A percentile compares a stretch with the other conserved stretches of the same genome.
Evolutionary conservation across 805 yeast species (phyloP).

Genomic region (Sugiyamaella qingdaonensis): DNA sequence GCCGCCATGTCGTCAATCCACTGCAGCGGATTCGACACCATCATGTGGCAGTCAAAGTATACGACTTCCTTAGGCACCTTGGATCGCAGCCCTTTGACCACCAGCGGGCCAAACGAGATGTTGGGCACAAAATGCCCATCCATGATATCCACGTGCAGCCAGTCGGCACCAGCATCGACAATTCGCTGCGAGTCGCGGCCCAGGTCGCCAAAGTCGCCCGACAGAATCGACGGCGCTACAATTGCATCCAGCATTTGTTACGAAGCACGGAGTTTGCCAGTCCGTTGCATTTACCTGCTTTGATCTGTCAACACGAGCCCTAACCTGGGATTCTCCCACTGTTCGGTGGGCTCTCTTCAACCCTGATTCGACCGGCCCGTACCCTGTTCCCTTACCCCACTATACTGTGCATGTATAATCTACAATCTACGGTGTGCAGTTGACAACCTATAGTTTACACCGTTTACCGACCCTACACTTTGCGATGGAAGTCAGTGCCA

Average conservation of each 20-base stretch:
- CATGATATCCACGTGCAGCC: conserved; percentile 98
- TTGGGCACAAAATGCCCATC: conserved; percentile 99
- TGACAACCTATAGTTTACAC: too few relatives aligned
- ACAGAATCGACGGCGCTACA: conserved; percentile 91
- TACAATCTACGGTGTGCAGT: too few relatives aligned
- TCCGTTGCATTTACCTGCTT: too few relatives aligned
- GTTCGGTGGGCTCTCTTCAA: too few relatives aligned
- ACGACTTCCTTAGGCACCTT: conserved; percentile 65
- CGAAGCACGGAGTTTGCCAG: neutral
- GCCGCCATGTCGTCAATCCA: conserved; percentile 92
- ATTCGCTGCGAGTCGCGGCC: conserved; percentile 84
- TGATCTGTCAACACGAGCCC: too few relatives aligned
- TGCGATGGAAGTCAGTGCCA: neutral
- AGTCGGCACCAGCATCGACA: conserved; percentile 79
- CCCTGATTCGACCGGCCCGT: neutral
- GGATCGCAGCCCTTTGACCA: conserved; percentile 71
- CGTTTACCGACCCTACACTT: too few relatives aligned
- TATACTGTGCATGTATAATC: too few relatives aligned
- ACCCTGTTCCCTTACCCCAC: too few relatives aligned
- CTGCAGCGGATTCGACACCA: conserved; percentile 86
- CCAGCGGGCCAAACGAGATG: conserved; percentile 89
- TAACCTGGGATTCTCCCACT: too few relatives aligned
- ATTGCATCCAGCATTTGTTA: conserved; percentile 24
- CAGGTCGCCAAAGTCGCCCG: conserved; percentile 85
- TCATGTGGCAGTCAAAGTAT: conserved; percentile 95